Conservation (phyloP, 2,329 filamentous ascomycete genomes). For the Cadophora luteo-olivacea region DNA sequence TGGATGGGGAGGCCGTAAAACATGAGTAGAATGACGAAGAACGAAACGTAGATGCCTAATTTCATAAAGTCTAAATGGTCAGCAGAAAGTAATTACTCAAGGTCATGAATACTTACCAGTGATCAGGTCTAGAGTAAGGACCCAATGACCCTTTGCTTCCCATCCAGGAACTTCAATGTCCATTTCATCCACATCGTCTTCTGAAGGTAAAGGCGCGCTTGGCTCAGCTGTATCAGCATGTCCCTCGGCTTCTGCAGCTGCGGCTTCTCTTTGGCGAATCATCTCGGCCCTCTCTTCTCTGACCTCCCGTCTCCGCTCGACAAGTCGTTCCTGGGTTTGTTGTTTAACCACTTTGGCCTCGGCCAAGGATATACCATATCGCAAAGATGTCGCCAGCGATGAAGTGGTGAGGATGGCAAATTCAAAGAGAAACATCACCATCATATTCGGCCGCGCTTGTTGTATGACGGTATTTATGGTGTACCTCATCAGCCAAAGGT, state of each 20-base stretch:
- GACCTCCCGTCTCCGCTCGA: constrained; percentile 72
- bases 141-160: constrained; percentile 94
- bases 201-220: constrained; percentile 60
- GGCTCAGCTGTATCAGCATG: constrained; percentile 35
- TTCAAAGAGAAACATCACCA: constrained; percentile 99
- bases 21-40: constrained; percentile 90
- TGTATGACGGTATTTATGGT: constrained; percentile 83
- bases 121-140: constrained; percentile 85
- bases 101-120: constrained; percentile 63
- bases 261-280: constrained; percentile 45
- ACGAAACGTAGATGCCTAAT: constrained; percentile 84
- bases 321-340: constrained; percentile 74
- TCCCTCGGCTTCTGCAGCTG: constrained; percentile 47
- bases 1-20: constrained; percentile 98
- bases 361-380: constrained; percentile 79
- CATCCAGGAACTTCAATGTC: constrained; percentile 95
- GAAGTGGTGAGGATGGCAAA: constrained; percentile 86
- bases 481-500: constrained; percentile 81
- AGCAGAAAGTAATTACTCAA: constrained; percentile 10
- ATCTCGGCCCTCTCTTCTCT: constrained; percentile 62
- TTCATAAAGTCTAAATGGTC: constrained; percentile 80
- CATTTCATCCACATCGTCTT: constrained; percentile 86
- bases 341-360: constrained; percentile 78
- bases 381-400: constrained; percentile 77
- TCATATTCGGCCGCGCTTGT: constrained; percentile 94